These are phyloP conservation scores for Kluyveromyces aestuarii DNA, from an alignment of 805 yeast genomes.

Conservation along the genomic window DNA sequence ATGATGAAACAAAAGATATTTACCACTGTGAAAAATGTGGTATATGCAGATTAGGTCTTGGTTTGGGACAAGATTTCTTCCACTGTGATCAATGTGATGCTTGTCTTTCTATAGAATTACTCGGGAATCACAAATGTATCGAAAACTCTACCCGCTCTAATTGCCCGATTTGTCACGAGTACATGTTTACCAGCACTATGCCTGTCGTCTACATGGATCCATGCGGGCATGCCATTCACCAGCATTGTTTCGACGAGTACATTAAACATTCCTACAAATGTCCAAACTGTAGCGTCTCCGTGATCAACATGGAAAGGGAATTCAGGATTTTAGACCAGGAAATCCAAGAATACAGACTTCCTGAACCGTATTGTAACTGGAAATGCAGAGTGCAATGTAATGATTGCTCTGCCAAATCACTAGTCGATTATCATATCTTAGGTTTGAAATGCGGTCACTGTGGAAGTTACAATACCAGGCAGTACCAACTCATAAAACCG, in stretches of 20 bases:
- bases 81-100: conserved; percentile 88
- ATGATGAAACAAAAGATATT: conserved; percentile 68
- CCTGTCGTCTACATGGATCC: conserved; percentile 81
- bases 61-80: conserved; percentile 80
- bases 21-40: conserved; percentile 93
- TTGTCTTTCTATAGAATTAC: conserved; percentile 73
- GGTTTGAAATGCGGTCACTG: conserved; percentile 87
- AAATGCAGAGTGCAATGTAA: conserved; percentile 66
- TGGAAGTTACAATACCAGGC: conserved; percentile 78
- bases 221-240: conserved; percentile 93
- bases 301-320: conserved; percentile 80
- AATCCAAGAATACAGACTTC: conserved; percentile 65
- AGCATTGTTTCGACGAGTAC: conserved; percentile 70
- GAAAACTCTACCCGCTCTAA: conserved; percentile 83
- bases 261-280: conserved; percentile 82
- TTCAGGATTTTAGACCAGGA: conserved; percentile 83
- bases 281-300: conserved; percentile 80
- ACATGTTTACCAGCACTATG: conserved; percentile 70
- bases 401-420: conserved; percentile 80
- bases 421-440: conserved; percentile 67
- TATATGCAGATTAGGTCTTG: conserved; percentile 83
- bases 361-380: conserved; percentile 74
- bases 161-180: conserved; percentile 90
- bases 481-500: conserved; percentile 59
- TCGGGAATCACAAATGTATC: conserved; percentile 72